These are phyloP conservation scores for Fusarium odoratissimum DNA, from an alignment of 2,329 filamentous ascomycete genomes.

Conservation along the genomic window DNA sequence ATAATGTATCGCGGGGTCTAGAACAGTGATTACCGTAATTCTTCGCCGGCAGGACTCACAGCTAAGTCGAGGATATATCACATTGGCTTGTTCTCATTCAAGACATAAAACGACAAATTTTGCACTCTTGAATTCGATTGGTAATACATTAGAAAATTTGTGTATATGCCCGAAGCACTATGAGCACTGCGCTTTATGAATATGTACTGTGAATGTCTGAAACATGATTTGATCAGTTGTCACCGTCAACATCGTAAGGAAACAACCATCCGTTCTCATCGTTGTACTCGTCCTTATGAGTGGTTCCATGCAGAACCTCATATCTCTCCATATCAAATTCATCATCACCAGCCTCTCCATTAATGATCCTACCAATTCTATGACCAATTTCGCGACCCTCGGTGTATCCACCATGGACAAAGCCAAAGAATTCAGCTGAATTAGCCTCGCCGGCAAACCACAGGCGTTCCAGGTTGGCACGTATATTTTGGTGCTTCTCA, in stretches of 20 bases:
- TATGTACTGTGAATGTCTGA: neutral
- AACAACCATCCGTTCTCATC: neutral
- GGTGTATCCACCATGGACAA: neutral
- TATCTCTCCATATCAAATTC: neutral
- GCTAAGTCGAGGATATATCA: rapidly evolving
- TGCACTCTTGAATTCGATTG: rapidly evolving
- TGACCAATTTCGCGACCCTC: neutral
- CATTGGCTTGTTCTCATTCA: neutral
- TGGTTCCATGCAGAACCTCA: neutral
- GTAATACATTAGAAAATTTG: neutral
- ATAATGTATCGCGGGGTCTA: too few species aligned
- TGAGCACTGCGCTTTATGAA: rapidly evolving
- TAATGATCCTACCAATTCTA: neutral
- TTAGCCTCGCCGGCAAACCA: neutral
- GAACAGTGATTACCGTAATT: neutral
- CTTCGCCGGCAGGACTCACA: too few species aligned
- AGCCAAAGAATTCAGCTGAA: neutral
- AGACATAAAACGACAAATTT: rapidly evolving
- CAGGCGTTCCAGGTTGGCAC: neutral
- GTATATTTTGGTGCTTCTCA: neutral
- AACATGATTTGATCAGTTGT: neutral
- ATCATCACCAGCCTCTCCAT: neutral
- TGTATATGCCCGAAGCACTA: neutral
- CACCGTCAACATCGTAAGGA: neutral
- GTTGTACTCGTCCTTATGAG: neutral